Evolutionary conservation across 2,329 filamentous ascomycete genomes (phyloP), one percentile per base, ranked within the genome.

Genomic region (Exophiala phaeomuriformis): DNA sequence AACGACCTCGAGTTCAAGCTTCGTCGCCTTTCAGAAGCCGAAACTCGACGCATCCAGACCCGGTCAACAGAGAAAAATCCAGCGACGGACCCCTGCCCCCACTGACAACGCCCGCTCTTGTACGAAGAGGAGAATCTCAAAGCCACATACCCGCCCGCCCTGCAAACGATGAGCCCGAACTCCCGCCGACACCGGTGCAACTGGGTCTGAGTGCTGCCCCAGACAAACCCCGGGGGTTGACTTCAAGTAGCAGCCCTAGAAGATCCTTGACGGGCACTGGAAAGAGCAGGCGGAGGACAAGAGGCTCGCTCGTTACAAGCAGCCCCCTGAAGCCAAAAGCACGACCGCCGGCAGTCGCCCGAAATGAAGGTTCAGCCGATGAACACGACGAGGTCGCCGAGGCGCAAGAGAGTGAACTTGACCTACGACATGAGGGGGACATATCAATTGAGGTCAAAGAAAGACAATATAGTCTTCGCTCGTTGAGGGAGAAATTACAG

Each of bases 151-250:
- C 28, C 9, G 31, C 48, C 31, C 47, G 45, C 32, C 10, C 39
- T 4, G 29, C n/a, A 19, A 56, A 50, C 30, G 49, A 51, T n/a
- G 58, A 61, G 44, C 59, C 56, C 6, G 60, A 62, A 12, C 39
- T 64, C 27, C 63, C 63, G 9, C 63, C 61, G 4, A 64, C 63
- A 9, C 60, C 61, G 10, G 60, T 61, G 8, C 49, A 63, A 29
- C 52, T 64, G 19, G 63, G 61, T 36, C 42, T 58, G 5, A 54
- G 35, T 29, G 5, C 54, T 10, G 44, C 39, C 27, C 61, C 59
- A 4, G 58, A 60, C 5, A 53, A 51, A 36, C 63, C 63, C 10
- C 55, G 61, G 50, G 63, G 63, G 12, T 30, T 63, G 28, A 51
- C 57, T 9, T 56, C 51, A 7, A 60, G 60, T 37, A 64, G 62